Evolutionary conservation across 495 filamentous ascomycete genomes (phyloP).

Genomic region (Amorphotheca resinae): DNA sequence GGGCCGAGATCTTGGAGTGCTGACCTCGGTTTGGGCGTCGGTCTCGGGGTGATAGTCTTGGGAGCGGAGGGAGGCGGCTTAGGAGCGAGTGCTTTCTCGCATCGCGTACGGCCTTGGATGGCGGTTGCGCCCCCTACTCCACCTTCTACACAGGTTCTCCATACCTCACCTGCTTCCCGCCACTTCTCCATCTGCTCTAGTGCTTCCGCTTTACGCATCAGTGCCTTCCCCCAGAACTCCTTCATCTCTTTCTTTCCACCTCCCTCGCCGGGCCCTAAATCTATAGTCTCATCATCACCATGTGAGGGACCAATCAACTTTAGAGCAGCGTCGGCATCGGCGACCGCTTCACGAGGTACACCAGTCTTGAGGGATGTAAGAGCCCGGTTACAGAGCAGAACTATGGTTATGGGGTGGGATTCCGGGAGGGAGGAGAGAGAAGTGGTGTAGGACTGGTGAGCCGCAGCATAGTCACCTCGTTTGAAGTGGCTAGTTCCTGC

Average conservation of each 20-base stretch:
- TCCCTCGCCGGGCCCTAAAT: slow-evolving; percentile 33
- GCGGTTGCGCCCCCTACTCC: slow-evolving; percentile 74
- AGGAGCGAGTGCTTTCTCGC: slow-evolving; percentile 68
- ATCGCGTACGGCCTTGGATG: slow-evolving; percentile 76
- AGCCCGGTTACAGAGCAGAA: slow-evolving; percentile 83
- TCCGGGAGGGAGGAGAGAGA: slow-evolving; percentile 63
- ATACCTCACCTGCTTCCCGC: slow-evolving; percentile 66
- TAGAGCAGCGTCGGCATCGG: slow-evolving; percentile 74
- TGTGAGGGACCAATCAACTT: slow-evolving; percentile 63
- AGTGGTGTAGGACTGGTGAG: slow-evolving; percentile 67
- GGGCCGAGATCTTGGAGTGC: slow-evolving; percentile 35
- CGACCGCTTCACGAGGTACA: slow-evolving; percentile 70
- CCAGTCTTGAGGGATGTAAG: slow-evolving; percentile 82
- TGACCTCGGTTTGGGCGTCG: slow-evolving; percentile 26
- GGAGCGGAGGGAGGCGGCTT: slow-evolving; percentile 26
- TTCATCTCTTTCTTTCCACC: slow-evolving; percentile 75
- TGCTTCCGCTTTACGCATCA: slow-evolving; percentile 89
- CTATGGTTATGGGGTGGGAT: slow-evolving; percentile 72
- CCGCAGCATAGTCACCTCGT: slow-evolving; percentile 78
- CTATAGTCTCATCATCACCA: slow-evolving; percentile 69
- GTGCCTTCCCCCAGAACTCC: slow-evolving; percentile 82
- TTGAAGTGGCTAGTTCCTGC: slow-evolving; percentile 84
- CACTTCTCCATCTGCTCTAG: slow-evolving; percentile 93
- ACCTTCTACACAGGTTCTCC: slow-evolving; percentile 71
- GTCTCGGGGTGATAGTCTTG: slow-evolving; percentile 21